These are phyloP conservation scores for Cladorrhinum sp. DNA, from an alignment of 2,329 filamentous ascomycete species.

Conservation along the genomic window DNA sequence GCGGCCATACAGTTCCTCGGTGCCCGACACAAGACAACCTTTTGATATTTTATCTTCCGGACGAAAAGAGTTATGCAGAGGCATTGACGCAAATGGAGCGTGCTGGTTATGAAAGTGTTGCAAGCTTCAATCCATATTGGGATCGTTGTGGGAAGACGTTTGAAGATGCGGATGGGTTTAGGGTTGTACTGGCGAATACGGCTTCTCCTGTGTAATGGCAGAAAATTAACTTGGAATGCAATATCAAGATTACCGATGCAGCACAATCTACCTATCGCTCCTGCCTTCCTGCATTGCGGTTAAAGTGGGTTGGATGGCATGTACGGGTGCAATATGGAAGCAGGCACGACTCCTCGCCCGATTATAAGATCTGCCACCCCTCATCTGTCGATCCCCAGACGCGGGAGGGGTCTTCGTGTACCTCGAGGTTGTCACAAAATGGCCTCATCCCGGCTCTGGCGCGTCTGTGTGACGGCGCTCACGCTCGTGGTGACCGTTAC, in stretches of 20 bases:
- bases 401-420: neutral
- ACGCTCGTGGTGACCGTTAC: constrained; percentile 4
- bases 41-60: constrained; percentile 42
- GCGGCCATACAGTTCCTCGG: constrained; percentile 34
- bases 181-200: constrained; percentile 40
- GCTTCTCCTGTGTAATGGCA: constrained; percentile 14
- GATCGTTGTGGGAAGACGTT: constrained; percentile 42
- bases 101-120: constrained; percentile 35
- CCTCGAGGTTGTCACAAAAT: neutral
- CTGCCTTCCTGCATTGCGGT: constrained; percentile 4
- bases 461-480: constrained; percentile 1
- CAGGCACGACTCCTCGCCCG: neutral
- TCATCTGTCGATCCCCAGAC: neutral
- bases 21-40: constrained; percentile 44
- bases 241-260: neutral
- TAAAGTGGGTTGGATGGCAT: constrained; percentile 5
- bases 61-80: constrained; percentile 28
- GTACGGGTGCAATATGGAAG: neutral
- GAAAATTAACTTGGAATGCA: neutral
- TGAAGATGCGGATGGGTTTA: constrained; percentile 45
- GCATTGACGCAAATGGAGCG: constrained; percentile 36
- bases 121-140: constrained; percentile 45
- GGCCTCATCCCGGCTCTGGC: constrained; percentile 23
- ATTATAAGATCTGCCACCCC: neutral
- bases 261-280: neutral